These are phyloP conservation scores for Zasmidium citrigriseum DNA, from an alignment of 2,329 filamentous ascomycete species.

Conservation along the genomic window DNA sequence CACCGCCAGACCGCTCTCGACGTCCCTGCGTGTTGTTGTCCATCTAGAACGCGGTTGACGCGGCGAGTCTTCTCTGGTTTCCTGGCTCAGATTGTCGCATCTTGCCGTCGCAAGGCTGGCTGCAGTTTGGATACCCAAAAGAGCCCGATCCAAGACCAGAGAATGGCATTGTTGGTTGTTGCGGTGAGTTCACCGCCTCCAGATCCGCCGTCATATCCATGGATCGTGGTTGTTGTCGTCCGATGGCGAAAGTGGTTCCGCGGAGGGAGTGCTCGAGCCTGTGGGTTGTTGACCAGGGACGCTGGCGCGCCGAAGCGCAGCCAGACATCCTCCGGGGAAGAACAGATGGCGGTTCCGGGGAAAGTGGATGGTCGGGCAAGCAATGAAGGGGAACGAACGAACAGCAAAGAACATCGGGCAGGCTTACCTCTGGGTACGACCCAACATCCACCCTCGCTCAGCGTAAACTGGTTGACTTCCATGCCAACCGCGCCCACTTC, in stretches of 20 bases:
- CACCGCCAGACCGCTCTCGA: conserved; percentile 16
- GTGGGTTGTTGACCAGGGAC: background rate
- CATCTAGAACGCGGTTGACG: conserved; percentile 1
- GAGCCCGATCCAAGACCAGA: conserved; percentile 10
- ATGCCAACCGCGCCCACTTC: conserved; percentile 55
- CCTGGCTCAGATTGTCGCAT: conserved; percentile 1
- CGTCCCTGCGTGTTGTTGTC: conserved; percentile 1
- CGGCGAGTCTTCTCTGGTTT: background rate
- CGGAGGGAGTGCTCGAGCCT: background rate
- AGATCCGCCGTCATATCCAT: no score
- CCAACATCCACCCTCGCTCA: conserved; percentile 85
- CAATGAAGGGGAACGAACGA: conserved; percentile 5
- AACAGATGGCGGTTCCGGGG: conserved; percentile 10
- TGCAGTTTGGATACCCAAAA: conserved; percentile 16
- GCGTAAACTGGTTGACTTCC: conserved; percentile 72
- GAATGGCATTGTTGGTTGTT: conserved; percentile 18
- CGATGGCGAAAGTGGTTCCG: background rate
- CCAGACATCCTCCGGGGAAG: conserved; percentile 20
- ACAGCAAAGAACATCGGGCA: conserved; percentile 13
- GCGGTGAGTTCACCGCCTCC: conserved; percentile 28
- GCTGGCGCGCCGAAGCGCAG: conserved; percentile 13
- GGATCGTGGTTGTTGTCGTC: background rate
- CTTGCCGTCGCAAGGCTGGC: conserved; percentile 13
- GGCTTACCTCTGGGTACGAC: conserved; percentile 89
- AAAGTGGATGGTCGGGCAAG: background rate